Evolutionary conservation across 495 filamentous ascomycete species (phyloP).

Genomic region (Penicillium dipodomyicola): DNA sequence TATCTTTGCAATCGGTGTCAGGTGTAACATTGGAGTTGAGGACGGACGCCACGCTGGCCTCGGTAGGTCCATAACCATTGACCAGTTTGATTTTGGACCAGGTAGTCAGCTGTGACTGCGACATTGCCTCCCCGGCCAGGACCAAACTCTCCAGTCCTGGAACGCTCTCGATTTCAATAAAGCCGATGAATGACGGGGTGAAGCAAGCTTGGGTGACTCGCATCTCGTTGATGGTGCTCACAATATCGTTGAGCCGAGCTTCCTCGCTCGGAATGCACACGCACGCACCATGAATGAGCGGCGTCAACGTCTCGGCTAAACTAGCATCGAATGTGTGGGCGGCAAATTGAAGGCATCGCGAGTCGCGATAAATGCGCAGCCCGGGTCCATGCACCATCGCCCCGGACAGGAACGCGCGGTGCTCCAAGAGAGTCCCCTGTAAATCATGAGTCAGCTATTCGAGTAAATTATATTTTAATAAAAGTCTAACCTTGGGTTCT

Average conservation of each 20-base stretch:
- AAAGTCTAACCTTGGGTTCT: constrained; percentile 46
- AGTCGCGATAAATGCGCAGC: constrained; percentile 27
- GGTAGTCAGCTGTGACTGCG: constrained; percentile 45
- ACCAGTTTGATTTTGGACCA: constrained; percentile 56
- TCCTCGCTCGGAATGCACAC: constrained; percentile 53
- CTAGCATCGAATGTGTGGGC: constrained; percentile 55
- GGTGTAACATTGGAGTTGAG: constrained; percentile 38
- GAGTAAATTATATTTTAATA: neutral
- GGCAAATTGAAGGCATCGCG: constrained; percentile 50
- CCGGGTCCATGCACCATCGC: constrained; percentile 45
- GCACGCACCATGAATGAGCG: constrained; percentile 44
- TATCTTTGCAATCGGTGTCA: constrained; percentile 41
- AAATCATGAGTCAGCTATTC: constrained; percentile 5
- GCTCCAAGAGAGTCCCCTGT: constrained; percentile 50
- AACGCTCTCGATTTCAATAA: constrained; percentile 44
- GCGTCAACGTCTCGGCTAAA: constrained; percentile 40
- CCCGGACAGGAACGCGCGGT: constrained; percentile 43
- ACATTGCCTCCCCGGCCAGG: constrained; percentile 57
- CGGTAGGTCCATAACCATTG: constrained; percentile 61
- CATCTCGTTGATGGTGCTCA: constrained; percentile 45
- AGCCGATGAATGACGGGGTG: constrained; percentile 54
- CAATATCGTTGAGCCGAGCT: constrained; percentile 49
- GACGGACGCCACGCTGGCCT: constrained; percentile 40
- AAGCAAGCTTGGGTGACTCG: constrained; percentile 44
- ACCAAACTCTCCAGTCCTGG: constrained; percentile 46